A percentile compares a stretch with the other conserved stretches of the same genome.
Evolutionary conservation across 495 filamentous ascomycete genomes (phyloP).

Genomic region (Penicillium verhagenii): DNA sequence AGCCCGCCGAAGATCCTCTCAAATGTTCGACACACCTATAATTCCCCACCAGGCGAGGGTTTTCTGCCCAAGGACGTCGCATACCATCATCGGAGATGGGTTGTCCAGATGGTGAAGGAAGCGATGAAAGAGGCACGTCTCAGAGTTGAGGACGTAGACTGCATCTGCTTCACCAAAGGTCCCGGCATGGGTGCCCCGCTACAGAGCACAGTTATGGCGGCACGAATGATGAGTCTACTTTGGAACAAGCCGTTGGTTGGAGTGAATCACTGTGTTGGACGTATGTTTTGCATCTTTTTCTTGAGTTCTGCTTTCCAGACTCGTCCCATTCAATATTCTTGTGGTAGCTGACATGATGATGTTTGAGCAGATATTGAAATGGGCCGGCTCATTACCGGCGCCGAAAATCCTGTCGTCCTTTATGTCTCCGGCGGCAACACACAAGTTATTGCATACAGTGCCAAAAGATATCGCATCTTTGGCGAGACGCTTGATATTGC

Average conservation of each 20-base stretch:
- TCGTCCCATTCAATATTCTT: neutral
- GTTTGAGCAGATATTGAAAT: constrained; percentile 79
- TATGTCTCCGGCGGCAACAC: constrained; percentile 98
- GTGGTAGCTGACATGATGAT: constrained; percentile 8
- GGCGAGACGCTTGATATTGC: constrained; percentile 97
- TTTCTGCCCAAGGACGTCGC: constrained; percentile 97
- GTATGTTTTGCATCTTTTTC: constrained; percentile 43
- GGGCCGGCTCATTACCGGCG: constrained; percentile 90
- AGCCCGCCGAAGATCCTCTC: constrained; percentile 74
- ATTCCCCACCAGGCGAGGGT: constrained; percentile 86
- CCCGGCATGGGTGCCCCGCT: constrained; percentile 96
- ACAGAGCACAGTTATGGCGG: constrained; percentile 83
- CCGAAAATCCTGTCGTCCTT: constrained; percentile 87
- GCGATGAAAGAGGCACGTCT: constrained; percentile 70
- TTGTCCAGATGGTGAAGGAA: constrained; percentile 73
- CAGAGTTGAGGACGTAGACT: constrained; percentile 65
- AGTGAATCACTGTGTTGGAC: constrained; percentile 97
- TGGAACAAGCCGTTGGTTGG: constrained; percentile 87
- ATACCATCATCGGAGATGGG: constrained; percentile 82
- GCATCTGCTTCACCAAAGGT: constrained; percentile 93
- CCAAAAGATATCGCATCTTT: constrained; percentile 93
- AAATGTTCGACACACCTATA: constrained; percentile 92
- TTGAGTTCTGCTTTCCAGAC: neutral
- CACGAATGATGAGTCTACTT: constrained; percentile 75
- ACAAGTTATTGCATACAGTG: constrained; percentile 95